These are phyloP conservation scores for Apophysomyces elegans DNA, from an alignment of 371 early-diverging fungal genomes.

Conservation along the genomic window DNA sequence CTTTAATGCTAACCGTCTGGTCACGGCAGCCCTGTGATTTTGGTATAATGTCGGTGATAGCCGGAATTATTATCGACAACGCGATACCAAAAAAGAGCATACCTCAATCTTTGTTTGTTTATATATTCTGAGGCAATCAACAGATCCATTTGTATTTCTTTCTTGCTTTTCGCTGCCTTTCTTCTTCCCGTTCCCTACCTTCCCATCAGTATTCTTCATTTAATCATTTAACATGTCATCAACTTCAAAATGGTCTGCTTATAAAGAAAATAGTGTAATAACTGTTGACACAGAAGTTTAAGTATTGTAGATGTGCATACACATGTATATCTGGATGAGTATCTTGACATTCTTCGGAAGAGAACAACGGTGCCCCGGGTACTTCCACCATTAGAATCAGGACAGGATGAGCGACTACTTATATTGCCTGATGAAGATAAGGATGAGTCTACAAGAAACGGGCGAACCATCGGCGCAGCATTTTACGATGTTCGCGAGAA, in stretches of 20 bases:
- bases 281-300: background rate
- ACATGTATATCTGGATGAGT: conserved; percentile 26
- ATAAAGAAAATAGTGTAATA: background rate
- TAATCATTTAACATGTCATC: background rate
- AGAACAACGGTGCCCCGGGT: conserved; percentile 20
- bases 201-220: background rate
- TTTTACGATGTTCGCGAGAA: conserved; percentile 27
- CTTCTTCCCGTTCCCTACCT: background rate
- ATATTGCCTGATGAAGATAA: conserved; percentile 27
- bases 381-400: conserved; percentile 22
- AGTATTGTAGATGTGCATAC: conserved; percentile 27
- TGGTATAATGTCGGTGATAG: too few species aligned
- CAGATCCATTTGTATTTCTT: too few species aligned
- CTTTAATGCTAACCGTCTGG: too few species aligned
- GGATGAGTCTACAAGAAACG: conserved; percentile 22
- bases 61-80: too few species aligned
- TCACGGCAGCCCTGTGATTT: too few species aligned
- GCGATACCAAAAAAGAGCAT: too few species aligned
- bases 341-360: conserved; percentile 25
- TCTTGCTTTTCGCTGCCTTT: background rate
- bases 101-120: too few species aligned
- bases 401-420: conserved; percentile 25
- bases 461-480: conserved; percentile 24
- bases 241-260: background rate
- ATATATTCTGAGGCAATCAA: too few species aligned